Evolutionary conservation across 2,329 filamentous ascomycete species (phyloP).

Genomic region (Aspergillus ibericus): DNA sequence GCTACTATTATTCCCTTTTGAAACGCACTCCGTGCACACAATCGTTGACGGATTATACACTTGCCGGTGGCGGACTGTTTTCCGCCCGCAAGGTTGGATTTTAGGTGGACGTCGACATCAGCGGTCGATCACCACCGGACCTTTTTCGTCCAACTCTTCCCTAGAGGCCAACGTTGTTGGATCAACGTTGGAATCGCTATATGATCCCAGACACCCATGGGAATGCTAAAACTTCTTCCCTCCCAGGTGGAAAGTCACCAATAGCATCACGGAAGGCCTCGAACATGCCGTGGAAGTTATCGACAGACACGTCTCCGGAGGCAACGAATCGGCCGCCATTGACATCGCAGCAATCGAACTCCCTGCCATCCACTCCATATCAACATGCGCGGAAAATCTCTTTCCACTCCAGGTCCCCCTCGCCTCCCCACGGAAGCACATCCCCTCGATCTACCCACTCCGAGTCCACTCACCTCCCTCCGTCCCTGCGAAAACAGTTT

Average conservation of each 20-base stretch:
- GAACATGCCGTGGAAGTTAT: slow-evolving; percentile 44
- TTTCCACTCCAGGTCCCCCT: slow-evolving; percentile 76
- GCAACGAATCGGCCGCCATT: slow-evolving; percentile 50
- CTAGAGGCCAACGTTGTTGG: slow-evolving; percentile 30
- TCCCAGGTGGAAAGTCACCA: slow-evolving; percentile 44
- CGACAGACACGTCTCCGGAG: slow-evolving; percentile 36
- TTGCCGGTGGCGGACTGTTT: slow-evolving; percentile 7
- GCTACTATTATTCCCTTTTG: slow-evolving; percentile 3
- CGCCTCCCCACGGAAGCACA: slow-evolving; percentile 73
- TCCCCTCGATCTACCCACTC: slow-evolving; percentile 90
- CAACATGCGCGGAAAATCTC: slow-evolving; percentile 83
- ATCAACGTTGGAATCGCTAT: slow-evolving; percentile 38
- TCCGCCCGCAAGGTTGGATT: slow-evolving; percentile 10
- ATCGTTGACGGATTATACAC: slow-evolving; percentile 4
- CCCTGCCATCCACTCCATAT: slow-evolving; percentile 89
- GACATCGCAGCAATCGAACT: slow-evolving; percentile 72
- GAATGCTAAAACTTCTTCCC: slow-evolving; percentile 41
- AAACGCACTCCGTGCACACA: not conserved
- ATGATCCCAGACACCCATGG: slow-evolving; percentile 45
- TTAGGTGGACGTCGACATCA: slow-evolving; percentile 7
- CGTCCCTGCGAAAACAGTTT: slow-evolving; percentile 66
- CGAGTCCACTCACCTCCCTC: slow-evolving; percentile 75
- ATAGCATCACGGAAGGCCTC: slow-evolving; percentile 42
- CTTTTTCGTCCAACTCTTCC: slow-evolving; percentile 4
- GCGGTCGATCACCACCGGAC: slow-evolving; percentile 7